Evolutionary conservation across 257 asterid genomes (phyloP).

Genomic region (Penstemon eatonii): DNA sequence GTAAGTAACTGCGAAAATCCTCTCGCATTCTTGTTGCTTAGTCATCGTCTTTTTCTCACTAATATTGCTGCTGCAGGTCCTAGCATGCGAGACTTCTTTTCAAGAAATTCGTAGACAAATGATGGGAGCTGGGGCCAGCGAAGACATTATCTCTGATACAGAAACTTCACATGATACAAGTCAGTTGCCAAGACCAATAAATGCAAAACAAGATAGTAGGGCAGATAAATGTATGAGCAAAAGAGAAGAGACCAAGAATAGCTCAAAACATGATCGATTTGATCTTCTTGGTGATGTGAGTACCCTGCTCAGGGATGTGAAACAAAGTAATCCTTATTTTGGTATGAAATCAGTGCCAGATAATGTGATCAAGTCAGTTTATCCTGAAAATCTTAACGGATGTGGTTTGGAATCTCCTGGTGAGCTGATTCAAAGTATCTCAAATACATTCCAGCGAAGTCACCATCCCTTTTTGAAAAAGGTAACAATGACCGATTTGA

Average conservation of each 20-base stretch:
- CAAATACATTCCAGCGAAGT: conserved; percentile 68
- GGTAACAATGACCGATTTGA: conserved; percentile 68
- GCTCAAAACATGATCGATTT: conserved; percentile 58
- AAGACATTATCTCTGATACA: conserved; percentile 36
- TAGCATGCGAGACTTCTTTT: conserved; percentile 87
- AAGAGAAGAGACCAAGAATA: conserved; percentile 49
- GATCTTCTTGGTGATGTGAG: conserved; percentile 76
- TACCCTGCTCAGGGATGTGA: conserved; percentile 72
- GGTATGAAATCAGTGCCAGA: conserved; percentile 46
- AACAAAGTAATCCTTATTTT: conserved; percentile 47
- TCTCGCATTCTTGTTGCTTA: conserved; percentile 17
- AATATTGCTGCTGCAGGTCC: conserved; percentile 60
- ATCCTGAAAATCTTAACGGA: conserved; percentile 49
- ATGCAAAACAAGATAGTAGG: conserved; percentile 35
- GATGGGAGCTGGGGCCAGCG: conserved; percentile 56
- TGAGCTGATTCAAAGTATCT: conserved; percentile 74
- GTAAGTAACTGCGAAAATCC: conserved; percentile 44
- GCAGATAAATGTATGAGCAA: conserved; percentile 35
- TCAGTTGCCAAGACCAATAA: conserved; percentile 33
- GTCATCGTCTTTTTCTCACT: conserved; percentile 22
- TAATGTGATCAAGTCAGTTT: conserved; percentile 39
- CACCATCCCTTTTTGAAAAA: conserved; percentile 84
- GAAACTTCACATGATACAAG: conserved; percentile 37
- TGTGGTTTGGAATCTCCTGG: conserved; percentile 62
- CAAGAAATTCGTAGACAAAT: conserved; percentile 86